Base-by-base conservation (phyloP, 1,284 basidiomycete species). In the Trametes sp. region DNA sequence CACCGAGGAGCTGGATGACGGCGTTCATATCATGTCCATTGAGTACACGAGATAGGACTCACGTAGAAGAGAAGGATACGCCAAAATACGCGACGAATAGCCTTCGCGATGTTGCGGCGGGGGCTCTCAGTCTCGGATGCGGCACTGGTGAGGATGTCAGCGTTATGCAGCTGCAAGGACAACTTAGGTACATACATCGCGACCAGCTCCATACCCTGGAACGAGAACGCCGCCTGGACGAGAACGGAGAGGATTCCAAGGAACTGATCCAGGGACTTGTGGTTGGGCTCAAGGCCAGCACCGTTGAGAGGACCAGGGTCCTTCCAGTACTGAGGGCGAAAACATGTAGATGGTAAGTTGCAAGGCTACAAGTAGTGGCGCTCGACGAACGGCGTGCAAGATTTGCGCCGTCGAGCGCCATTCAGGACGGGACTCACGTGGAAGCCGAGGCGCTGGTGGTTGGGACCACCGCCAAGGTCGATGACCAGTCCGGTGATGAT, bases 191-290 rank as follows among this genome's bases (percentile, higher is more conserved):
- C 86, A 75, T 63, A 90, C 80, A 93, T 86, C 8, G 90, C 90
- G 54, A 95, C 89, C 63, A 95, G 82, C 71, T 96, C 94, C 78
- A 94, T 90, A 35, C 90, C 92, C 72, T 92, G 87, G 81, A 90
- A 92, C 2, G 91, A 93, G 81, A 94, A 96, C 2, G 88, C 90
- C 13, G 93, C 92, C 73, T 93, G 90, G 24, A 93, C 85, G 52
- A 94, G 75, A 26, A 88, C 87, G 59, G 79, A 81, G 57, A 92
- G 77, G 69, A 94, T 84, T 19, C 81, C 90, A 26, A 93, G 80
- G 80, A 90, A 94, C 24, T 85, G 81, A 68, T 89, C 88, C 1
- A 80, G 76, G 55, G 73, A 70, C 38, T 77, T 63, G 57, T 73
- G 67, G 46, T 80, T 82, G 4, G 75, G 75, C 50, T 83, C 81